Evolutionary conservation across 2,329 filamentous ascomycete species (phyloP), one percentile per base, ranked within the genome.

Genomic region (Fusarium verticillioides): DNA sequence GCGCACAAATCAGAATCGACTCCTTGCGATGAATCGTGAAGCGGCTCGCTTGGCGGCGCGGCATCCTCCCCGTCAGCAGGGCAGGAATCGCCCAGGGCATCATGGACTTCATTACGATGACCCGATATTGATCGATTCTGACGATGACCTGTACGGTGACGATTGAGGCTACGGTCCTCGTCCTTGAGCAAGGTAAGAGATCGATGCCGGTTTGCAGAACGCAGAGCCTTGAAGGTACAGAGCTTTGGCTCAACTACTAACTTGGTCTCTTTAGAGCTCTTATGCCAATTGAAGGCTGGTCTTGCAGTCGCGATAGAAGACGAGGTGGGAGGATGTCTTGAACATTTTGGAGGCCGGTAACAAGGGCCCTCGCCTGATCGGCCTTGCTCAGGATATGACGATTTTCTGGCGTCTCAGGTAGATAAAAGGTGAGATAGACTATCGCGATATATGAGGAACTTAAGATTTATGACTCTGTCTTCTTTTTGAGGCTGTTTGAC

Each of bases 21-120:
- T 54, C 15, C 50, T 54, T 42, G 50, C 23, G 50, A 54, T 54
- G 50, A 54, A 54, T 42, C 50, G 50, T 4, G 26, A 28, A 28
- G 23, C 26, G 4, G 36, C 50, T 54, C 34, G 15, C 3, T 6
- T 40, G 15, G 50, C 50, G 4, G 34, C 9, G n/a, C n/a, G 19
- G n/a, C 12, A 8, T 21, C n/a, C 18, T 36, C 32, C 18, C 13
- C 32, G 49, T 12, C 49, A 52, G 9, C 49, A 52, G 18, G 49
- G 30, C 16, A 36, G 30, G 30, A 34, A 52, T 36, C 30, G n/a
- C 2, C n/a, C 23, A 26, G 32, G 18, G 9, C 18, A 15, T 23
- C 9, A 34, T 49, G 28, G 28, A 9, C 7, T 9, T 32, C 15
- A 49, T 18, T 4, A 32, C 10, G 13, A 32, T 32, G 28, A 23